Conservation (phyloP, 2,329 filamentous ascomycete species). For the Sclerotinia trifoliorum region DNA sequence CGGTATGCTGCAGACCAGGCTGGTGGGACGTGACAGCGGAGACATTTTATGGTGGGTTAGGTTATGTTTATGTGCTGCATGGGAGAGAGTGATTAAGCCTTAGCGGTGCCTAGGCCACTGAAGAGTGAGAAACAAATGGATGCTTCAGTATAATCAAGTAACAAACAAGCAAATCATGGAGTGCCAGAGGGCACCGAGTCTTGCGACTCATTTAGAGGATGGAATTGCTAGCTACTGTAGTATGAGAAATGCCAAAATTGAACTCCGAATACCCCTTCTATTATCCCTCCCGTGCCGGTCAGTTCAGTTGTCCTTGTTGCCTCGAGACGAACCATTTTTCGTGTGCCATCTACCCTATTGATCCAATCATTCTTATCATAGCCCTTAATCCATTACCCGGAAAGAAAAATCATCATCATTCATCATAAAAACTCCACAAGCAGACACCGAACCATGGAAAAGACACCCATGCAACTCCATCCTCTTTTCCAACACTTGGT, state of each 20-base stretch:
- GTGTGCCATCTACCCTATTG: constrained; percentile 15
- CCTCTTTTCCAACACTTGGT: constrained; percentile 21
- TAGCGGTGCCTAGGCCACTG: background rate
- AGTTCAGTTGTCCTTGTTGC: constrained; percentile 15
- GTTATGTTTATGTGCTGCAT: background rate
- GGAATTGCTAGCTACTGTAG: constrained; percentile 18
- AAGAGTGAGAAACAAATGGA: background rate
- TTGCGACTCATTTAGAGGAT: constrained; percentile 17
- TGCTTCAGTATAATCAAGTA: background rate
- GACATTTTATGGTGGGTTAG: background rate
- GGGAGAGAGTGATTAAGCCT: background rate
- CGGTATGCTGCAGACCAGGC: background rate
- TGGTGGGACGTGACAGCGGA: constrained; percentile 13
- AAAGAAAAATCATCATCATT: constrained; percentile 12
- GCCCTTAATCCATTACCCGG: background rate
- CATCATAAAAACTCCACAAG: constrained; percentile 5
- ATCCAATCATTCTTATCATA: constrained; percentile 2
- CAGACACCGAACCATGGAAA: background rate
- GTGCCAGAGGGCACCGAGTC: constrained; percentile 16
- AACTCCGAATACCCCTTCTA: constrained; percentile 16
- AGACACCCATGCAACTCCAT: constrained; percentile 5
- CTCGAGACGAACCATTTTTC: constrained; percentile 12
- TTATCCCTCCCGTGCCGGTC: background rate
- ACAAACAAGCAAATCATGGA: background rate
- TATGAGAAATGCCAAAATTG: background rate